phyloP scores from a whole-genome alignment of 345 rosid genomes.

The Gossypium thurberi region DNA sequence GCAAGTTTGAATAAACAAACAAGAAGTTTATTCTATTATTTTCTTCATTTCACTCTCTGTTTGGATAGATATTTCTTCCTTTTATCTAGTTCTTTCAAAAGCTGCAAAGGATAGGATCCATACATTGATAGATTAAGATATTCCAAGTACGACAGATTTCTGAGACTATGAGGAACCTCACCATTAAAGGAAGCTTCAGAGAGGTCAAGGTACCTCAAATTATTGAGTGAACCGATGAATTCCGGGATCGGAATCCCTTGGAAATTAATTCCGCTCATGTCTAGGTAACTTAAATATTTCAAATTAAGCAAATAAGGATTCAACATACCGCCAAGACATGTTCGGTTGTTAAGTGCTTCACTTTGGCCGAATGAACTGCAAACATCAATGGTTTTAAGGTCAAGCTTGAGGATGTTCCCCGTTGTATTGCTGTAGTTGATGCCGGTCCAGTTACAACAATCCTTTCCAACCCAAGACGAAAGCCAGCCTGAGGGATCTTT shows the following conservation, averaged over 20 bases:
- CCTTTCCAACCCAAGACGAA: constrained; percentile 13
- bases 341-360: background rate
- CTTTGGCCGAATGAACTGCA: background rate
- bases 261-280: background rate
- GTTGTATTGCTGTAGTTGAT: constrained; percentile 13
- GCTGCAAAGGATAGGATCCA: background rate
- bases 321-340: background rate
- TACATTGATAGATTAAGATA: background rate
- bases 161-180: background rate
- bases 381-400: background rate
- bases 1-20: no score
- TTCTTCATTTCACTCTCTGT: no score
- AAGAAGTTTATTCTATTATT: no score
- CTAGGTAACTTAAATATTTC: background rate
- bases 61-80: no score
- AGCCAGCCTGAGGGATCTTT: constrained; percentile 14
- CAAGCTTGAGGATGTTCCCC: background rate
- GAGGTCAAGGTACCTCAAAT: background rate
- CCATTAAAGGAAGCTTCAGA: background rate
- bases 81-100: no score
- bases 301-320: background rate
- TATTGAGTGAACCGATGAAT: background rate
- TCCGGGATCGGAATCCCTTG: background rate
- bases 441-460: constrained; percentile 16
- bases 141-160: background rate